Evolutionary conservation across 371 early-diverging fungal species (phyloP), one percentile per base, ranked within the genome.

Genomic region (Syncephalastrum contaminatum): DNA sequence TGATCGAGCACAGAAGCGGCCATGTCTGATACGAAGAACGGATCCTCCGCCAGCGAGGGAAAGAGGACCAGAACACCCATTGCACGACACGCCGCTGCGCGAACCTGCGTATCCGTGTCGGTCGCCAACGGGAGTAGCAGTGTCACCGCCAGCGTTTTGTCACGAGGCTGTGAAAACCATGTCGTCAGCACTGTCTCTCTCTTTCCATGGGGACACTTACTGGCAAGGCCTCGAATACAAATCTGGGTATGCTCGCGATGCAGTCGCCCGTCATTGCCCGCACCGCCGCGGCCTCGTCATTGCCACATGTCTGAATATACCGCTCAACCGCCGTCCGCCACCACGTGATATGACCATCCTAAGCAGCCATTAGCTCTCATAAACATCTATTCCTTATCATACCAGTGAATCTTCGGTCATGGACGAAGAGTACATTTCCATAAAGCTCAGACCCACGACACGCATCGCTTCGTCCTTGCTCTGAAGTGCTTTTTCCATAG

Each of bases 81-180:
- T 0, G 88, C 77, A 27, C 88, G 67, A 59, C 89, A 89, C 4
- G 88, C 87, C 4, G 88, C 81, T 19, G 88, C 88, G 55, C 84
- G 69, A 4, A 88, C 86, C 24, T 60, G 58, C 0, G 74, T 56
- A 59, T 86, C 75, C 21, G 72, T 75, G 52, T 88, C 88, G 24
- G 73, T 54, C 8, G 80, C 67, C 12, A 84, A 67, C 4, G 80
- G 74, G 16, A 86, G 68, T 5, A 85, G 59, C 18, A 85, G 55
- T 3, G 83, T 73, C 14, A 83, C 63, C 6, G 77, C 71, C 4
- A 80, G 60, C 19, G 66, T 66, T 57, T 77, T 73, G n/a, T 73
- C 62, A 4, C 77, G 70, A 42, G 55, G 60, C 82, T 84, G 63
- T 18, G 43, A 16, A 52, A 4, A 44, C 5, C 2, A 43, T 30